Percentiles rank a stretch among this genome's conserved stretches.
Conservation (phyloP, 129 eudicot genomes). For the Flaveria robusta region DNA sequence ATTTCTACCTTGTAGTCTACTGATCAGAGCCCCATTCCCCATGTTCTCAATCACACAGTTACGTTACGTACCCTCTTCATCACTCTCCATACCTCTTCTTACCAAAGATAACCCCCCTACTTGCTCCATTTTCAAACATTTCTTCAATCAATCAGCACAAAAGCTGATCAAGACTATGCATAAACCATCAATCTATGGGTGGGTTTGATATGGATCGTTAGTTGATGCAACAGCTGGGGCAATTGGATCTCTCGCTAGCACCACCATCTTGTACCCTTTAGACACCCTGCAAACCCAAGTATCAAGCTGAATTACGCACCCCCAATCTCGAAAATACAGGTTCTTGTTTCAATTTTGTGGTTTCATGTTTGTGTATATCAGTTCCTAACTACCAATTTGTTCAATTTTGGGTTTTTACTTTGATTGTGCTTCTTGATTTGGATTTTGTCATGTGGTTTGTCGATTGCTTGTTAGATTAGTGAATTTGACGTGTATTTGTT, state of each 20-base stretch:
- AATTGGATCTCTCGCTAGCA: conserved; percentile 83
- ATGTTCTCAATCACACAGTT: not conserved
- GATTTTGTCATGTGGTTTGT: not conserved
- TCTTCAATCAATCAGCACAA: conserved; percentile 3
- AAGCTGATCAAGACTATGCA: not conserved
- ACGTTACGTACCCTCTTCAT: not conserved
- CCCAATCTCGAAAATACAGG: conserved; percentile 71
- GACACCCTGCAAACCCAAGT: conserved; percentile 94
- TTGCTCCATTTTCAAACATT: conserved; percentile 9
- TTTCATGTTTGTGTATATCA: not conserved
- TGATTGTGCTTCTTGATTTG: no score
- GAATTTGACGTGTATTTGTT: not conserved
- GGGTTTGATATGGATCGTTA: conserved; percentile 73
- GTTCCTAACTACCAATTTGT: not conserved
- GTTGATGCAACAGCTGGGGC: conserved; percentile 96
- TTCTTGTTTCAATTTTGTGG: not conserved
- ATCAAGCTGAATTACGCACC: conserved; percentile 81
- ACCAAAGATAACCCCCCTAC: not conserved
- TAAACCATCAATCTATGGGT: conserved; percentile 26
- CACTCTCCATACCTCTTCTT: conserved; percentile 18
- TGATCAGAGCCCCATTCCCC: not conserved
- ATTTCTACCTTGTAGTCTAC: no score
- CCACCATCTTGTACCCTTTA: conserved; percentile 80
- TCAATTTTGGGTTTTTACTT: not conserved
- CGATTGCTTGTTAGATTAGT: not conserved